These are phyloP conservation scores for Diospyros kaki DNA, from an alignment of 148 eudicot species.

Conservation along the genomic window DNA sequence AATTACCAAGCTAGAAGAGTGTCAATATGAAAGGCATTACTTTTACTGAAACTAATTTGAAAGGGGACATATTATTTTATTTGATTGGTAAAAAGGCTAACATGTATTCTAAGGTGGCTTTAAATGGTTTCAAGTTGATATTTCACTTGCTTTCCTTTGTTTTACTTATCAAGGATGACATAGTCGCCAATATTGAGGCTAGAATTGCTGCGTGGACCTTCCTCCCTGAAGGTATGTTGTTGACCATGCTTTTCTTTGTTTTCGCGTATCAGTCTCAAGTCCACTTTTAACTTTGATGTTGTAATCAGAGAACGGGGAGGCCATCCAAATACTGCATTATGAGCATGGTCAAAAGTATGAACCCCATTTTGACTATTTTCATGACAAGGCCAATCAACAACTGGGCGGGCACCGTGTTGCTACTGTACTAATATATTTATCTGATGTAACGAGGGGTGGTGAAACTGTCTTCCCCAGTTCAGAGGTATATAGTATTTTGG, in stretches of 20 bases:
- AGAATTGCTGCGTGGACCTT: constrained; percentile 85
- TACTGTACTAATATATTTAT: constrained; percentile 85
- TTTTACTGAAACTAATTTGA: neutral
- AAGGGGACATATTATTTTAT: neutral
- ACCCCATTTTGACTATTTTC: constrained; percentile 79
- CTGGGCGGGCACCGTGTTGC: constrained; percentile 76
- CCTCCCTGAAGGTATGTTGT: constrained; percentile 61
- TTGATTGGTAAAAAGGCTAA: neutral
- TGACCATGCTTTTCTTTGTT: constrained; percentile 4
- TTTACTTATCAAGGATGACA: constrained; percentile 53
- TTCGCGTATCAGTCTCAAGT: constrained; percentile 5
- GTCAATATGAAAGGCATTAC: neutral
- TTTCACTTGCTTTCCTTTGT: neutral
- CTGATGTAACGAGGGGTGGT: constrained; percentile 73
- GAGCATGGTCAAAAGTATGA: constrained; percentile 85
- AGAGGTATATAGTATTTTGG: constrained; percentile 34
- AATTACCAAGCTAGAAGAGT: too few species aligned
- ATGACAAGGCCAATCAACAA: constrained; percentile 58
- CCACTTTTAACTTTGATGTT: constrained; percentile 7
- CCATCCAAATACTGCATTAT: constrained; percentile 73
- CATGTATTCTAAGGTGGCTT: neutral
- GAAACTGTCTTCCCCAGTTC: constrained; percentile 76
- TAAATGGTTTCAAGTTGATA: neutral
- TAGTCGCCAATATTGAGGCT: constrained; percentile 60
- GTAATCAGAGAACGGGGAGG: constrained; percentile 77